Conservation (phyloP, 2,329 filamentous ascomycete species). For the Clonostachys chloroleuca region DNA sequence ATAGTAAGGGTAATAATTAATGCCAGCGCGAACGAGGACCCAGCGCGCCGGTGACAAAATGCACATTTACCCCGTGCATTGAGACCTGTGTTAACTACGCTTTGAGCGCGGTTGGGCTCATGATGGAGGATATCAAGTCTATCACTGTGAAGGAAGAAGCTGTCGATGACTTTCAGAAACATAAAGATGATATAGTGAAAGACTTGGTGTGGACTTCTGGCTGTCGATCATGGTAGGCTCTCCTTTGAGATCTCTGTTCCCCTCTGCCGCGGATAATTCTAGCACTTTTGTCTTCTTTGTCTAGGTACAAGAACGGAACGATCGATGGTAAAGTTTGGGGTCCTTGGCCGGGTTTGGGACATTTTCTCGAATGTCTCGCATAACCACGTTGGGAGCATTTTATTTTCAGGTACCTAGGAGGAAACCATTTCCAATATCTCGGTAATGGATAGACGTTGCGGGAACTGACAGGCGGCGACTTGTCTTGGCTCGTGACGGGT, state of each 20-base stretch:
- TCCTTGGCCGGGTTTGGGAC: slow-evolving; percentile 43
- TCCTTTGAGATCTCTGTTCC: no score
- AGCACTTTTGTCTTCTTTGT: no score
- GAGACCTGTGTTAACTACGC: slow-evolving; percentile 50
- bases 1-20: no score
- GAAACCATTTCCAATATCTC: slow-evolving; percentile 48
- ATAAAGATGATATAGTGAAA: slow-evolving; percentile 45
- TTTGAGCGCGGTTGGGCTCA: slow-evolving; percentile 37
- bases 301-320: slow-evolving; percentile 34
- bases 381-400: slow-evolving; percentile 49
- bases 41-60: slow-evolving; percentile 31
- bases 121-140: slow-evolving; percentile 42
- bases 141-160: slow-evolving; percentile 38
- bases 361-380: slow-evolving; percentile 43
- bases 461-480: slow-evolving; percentile 29
- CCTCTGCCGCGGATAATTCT: no score
- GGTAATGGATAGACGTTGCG: slow-evolving; percentile 54
- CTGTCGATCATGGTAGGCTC: slow-evolving; percentile 35
- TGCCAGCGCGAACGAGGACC: no score
- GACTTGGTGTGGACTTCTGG: slow-evolving; percentile 43
- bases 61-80: slow-evolving; percentile 43
- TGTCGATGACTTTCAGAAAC: slow-evolving; percentile 45
- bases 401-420: slow-evolving; percentile 56
- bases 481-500: not conserved
- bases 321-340: slow-evolving; percentile 32